These are phyloP conservation scores for Cyclotella cryptica DNA, from an alignment of 108 stramenopile genomes.

Conservation along the genomic window DNA sequence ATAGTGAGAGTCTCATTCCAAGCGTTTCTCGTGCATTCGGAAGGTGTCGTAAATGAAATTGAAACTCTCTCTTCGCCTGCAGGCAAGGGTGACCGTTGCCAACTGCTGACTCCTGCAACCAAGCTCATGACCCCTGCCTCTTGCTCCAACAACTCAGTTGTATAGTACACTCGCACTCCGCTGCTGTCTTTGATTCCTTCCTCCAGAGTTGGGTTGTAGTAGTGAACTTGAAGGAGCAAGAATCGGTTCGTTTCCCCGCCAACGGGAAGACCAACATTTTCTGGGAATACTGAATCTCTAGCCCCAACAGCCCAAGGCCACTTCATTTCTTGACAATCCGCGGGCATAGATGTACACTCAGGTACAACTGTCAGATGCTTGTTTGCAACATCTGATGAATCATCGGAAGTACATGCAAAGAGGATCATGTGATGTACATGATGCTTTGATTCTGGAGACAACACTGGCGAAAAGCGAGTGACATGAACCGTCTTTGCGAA, in stretches of 20 bases:
- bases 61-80: constrained; percentile 8
- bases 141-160: neutral
- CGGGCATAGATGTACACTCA: constrained; percentile 9
- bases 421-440: constrained; percentile 22
- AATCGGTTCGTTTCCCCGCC: neutral
- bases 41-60: neutral
- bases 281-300: constrained; percentile 1
- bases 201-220: constrained; percentile 9
- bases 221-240: constrained; percentile 7
- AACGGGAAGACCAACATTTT: constrained; percentile 8
- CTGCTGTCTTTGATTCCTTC: constrained; percentile 7
- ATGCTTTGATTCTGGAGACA: neutral
- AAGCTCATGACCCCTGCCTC: constrained; percentile 3
- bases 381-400: neutral
- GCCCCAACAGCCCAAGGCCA: constrained; percentile 12
- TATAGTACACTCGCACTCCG: neutral
- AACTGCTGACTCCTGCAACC: neutral
- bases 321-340: constrained; percentile 1
- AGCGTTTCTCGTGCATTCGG: constrained; percentile 6
- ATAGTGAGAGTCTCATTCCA: constrained; percentile 15
- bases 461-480: neutral
- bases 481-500: neutral
- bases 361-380: constrained; percentile 1
- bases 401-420: neutral
- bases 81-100: constrained; percentile 7